phyloP scores from a whole-genome alignment of 441 rosid genomes.

The Flueggea neowawraea region DNA sequence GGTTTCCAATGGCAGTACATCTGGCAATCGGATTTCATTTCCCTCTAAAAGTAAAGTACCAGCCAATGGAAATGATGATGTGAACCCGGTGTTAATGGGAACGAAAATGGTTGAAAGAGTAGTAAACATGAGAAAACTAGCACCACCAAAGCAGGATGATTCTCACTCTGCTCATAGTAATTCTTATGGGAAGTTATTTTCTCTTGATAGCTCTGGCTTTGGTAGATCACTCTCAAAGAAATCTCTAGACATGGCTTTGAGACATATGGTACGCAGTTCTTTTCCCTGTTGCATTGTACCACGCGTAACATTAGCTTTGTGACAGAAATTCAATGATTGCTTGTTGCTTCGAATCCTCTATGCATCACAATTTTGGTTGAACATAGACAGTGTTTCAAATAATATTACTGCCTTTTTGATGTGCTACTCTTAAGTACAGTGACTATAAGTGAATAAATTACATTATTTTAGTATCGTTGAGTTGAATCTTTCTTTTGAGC shows the following conservation, averaged over 20 bases:
- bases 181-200: conserved; percentile 41
- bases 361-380: too few species aligned
- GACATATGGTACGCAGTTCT: conserved; percentile 64
- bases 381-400: too few species aligned
- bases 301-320: background rate
- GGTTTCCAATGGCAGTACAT: conserved; percentile 21
- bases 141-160: conserved; percentile 62
- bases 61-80: conserved; percentile 38
- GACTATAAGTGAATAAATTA: too few species aligned
- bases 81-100: conserved; percentile 74
- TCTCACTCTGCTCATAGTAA: conserved; percentile 19
- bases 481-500: conserved; percentile 14
- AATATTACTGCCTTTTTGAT: too few species aligned
- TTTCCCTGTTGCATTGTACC: conserved; percentile 2
- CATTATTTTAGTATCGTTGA: background rate
- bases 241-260: conserved; percentile 83
- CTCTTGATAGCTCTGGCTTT: conserved; percentile 57
- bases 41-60: conserved; percentile 29
- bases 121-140: conserved; percentile 89
- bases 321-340: too few species aligned
- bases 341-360: too few species aligned
- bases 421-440: too few species aligned
- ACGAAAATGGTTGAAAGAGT: conserved; percentile 90
- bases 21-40: conserved; percentile 27
- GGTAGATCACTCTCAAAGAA: conserved; percentile 74